A percentile compares a stretch with the other conserved stretches of the same genome.
phyloP scores from a whole-genome alignment of 129 eudicot species.

The Lactuca sativa region DNA sequence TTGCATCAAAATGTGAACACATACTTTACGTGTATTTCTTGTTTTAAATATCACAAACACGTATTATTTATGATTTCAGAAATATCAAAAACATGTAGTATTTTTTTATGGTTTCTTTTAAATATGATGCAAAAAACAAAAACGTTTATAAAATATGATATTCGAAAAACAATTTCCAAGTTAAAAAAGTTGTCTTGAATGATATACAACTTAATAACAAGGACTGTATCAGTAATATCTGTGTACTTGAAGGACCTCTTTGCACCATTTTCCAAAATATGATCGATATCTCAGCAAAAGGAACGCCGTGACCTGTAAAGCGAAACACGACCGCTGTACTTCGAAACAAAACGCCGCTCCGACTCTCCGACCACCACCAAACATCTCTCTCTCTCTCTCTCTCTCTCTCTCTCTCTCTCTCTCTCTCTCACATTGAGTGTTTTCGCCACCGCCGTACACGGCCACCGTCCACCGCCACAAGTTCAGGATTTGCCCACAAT shows the following conservation, averaged over 20 bases:
- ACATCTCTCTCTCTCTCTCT: not conserved
- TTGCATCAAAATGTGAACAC: too few relatives aligned
- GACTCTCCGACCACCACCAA: conserved; percentile 15
- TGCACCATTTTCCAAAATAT: not conserved
- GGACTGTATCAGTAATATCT: not conserved
- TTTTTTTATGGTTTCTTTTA: too few relatives aligned
- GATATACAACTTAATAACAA: too few relatives aligned
- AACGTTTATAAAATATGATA: not conserved
- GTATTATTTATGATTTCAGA: too few relatives aligned
- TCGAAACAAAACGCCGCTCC: conserved; percentile 12
- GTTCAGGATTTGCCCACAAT: conserved; percentile 4
- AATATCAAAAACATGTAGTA: too few relatives aligned
- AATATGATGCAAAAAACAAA: too few relatives aligned
- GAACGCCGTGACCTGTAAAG: conserved; percentile 3
- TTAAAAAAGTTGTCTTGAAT: too few relatives aligned
- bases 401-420: conserved; percentile 1
- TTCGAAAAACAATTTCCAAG: too few relatives aligned
- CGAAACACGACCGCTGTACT: conserved; percentile 3
- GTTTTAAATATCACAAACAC: too few relatives aligned
- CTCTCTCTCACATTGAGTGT: not conserved
- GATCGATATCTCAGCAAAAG: not conserved
- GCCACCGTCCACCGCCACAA: not conserved
- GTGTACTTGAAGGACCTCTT: not conserved
- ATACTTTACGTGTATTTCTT: too few relatives aligned
- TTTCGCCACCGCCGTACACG: not conserved